Evolutionary conservation across 2,329 filamentous ascomycete genomes (phyloP), one percentile per base, ranked within the genome.

Genomic region (Colletotrichum australisinense): DNA sequence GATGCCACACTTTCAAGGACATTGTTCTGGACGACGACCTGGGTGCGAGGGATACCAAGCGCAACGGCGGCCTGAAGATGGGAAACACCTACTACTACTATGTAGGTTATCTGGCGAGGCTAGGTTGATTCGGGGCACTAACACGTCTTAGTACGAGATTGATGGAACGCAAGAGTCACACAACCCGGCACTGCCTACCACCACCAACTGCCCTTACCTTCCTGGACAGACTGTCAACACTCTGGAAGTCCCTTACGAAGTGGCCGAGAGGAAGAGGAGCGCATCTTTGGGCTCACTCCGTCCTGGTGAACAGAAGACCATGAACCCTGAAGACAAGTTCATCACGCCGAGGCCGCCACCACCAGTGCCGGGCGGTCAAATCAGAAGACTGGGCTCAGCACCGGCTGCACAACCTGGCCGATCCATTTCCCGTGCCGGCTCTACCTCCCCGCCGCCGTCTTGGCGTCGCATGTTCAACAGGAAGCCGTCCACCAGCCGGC

Each of bases 81-180:
- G 95, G 95, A 57, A 91, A 93, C 73, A 97, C 93, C 19, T 98
- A 98, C 83, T 98, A 96, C 89, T 98, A 97, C 87, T 98, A 97
- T 84, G 95, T 97, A 86, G 84, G 93, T 88, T 57, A 60, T 46
- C 60, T 16, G 22, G 28, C 49, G 38, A 12, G 8, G 19, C 7
- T 42, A 22, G 24, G 42, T 56, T 22, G 42, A 67, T 63, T 24
- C 52, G 63, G 30, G 30, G 30, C 49, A 28, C 63, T 75, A 46
- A 63, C 32, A 59, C 14, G 24, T 12, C 5, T 58, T 81, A 97
- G 94, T 98, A 98, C 83, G 91, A 95, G 80, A 83, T 98, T 55
- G 92, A 98, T 82, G 92, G 93, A 76, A 91, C 93, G 60, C 87
- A 91, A 42, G 95, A 98, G 82, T 91, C 90, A 64, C 91, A 94